A percentile compares a stretch with the other conserved stretches of the same genome.
phyloP scores from a whole-genome alignment of 192 early-diverging fungal species.

The Entomortierella chlamydospora region DNA sequence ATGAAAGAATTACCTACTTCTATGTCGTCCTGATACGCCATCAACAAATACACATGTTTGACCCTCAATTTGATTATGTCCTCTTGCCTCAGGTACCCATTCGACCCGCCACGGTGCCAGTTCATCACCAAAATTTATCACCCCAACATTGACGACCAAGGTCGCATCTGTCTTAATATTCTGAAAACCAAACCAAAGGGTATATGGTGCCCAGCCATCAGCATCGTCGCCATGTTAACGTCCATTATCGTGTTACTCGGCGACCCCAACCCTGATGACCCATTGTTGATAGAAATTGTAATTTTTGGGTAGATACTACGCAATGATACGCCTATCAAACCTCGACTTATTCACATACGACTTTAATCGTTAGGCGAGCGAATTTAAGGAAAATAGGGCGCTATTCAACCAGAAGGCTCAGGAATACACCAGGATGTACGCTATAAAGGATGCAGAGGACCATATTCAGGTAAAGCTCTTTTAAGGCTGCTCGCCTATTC shows the following conservation, averaged over 20 bases:
- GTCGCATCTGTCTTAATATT: conserved; percentile 81
- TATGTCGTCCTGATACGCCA: background rate
- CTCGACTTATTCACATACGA: background rate
- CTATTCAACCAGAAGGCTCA: conserved; percentile 60
- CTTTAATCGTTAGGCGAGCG: conserved; percentile 57
- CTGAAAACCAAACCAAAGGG: conserved; percentile 71
- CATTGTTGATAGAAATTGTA: conserved; percentile 77
- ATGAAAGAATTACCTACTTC: conserved; percentile 9
- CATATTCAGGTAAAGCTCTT: conserved; percentile 20
- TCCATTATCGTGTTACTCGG: conserved; percentile 69
- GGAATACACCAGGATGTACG: conserved; percentile 54
- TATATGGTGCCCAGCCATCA: conserved; percentile 79
- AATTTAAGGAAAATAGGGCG: conserved; percentile 59
- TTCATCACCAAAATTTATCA: conserved; percentile 85
- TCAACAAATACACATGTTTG: background rate
- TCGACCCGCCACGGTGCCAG: conserved; percentile 77
- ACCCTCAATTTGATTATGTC: background rate
- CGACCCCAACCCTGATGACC: conserved; percentile 81
- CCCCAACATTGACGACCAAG: conserved; percentile 83
- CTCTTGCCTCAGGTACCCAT: conserved; percentile 63
- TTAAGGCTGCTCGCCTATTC: too few species aligned
- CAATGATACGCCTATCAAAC: too few species aligned
- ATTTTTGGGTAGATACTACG: background rate
- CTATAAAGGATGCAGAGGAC: conserved; percentile 18
- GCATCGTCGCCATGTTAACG: conserved; percentile 68